Conservation (phyloP, 805 yeast species). For the Phaffomyces thermotolerans region DNA sequence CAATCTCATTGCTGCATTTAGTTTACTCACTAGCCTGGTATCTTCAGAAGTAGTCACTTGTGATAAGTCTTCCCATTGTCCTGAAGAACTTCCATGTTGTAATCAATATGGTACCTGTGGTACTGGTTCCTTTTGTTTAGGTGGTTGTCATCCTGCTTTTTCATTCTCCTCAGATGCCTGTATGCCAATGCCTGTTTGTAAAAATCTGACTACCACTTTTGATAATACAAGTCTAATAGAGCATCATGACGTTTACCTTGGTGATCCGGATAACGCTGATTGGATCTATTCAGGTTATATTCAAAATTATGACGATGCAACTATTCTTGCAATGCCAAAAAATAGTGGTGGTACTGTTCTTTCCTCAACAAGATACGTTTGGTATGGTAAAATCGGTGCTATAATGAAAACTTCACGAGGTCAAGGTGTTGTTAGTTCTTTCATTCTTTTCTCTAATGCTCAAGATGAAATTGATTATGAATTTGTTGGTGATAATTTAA, state of each 20-base stretch:
- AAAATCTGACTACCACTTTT: constrained; percentile 38
- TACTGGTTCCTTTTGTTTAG: constrained; percentile 69
- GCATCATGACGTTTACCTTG: constrained; percentile 34
- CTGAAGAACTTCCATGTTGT: constrained; percentile 80
- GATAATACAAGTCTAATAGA: constrained; percentile 25
- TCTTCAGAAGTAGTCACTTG: constrained; percentile 30
- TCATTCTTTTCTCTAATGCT: constrained; percentile 73
- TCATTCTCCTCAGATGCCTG: constrained; percentile 46
- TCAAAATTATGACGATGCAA: constrained; percentile 45
- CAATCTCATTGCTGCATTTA: too few species aligned
- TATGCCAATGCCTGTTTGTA: constrained; percentile 80
- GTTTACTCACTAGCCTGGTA: too few species aligned
- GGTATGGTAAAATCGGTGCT: constrained; percentile 81
- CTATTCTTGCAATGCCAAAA: constrained; percentile 73
- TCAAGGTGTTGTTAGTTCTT: constrained; percentile 80
- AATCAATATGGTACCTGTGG: constrained; percentile 77
- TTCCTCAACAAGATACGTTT: constrained; percentile 69
- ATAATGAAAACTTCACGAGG: constrained; percentile 66
- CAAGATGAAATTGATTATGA: constrained; percentile 91
- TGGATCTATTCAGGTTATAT: constrained; percentile 63
- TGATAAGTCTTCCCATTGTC: constrained; percentile 52
- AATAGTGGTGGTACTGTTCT: constrained; percentile 69
- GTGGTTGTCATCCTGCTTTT: constrained; percentile 73
- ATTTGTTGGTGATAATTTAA: constrained; percentile 70
- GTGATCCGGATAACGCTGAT: constrained; percentile 58